Evolutionary conservation across 2,329 filamentous ascomycete genomes (phyloP), one percentile per base, ranked within the genome.

Genomic region (Ceratocystis eucalypticola): DNA sequence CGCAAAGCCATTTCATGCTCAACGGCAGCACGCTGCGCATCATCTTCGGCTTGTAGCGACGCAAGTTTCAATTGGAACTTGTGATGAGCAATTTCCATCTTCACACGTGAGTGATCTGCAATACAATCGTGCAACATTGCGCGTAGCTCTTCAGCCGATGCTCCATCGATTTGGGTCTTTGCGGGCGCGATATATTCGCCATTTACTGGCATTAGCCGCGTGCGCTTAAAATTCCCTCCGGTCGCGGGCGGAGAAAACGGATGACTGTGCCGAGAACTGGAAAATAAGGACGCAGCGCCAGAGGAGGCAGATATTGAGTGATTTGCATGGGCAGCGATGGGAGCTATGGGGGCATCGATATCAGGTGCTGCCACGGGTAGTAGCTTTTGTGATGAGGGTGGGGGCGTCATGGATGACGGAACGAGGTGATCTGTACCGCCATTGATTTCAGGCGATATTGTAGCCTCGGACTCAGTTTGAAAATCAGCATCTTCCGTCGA

Each of bases 1-100:
- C 88, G 83, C 69, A 90, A 84, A n/a, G 88, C 88, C 84, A 96
- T 92, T 70, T 94, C 89, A 71, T 96, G 88, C 75, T 96, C 93
- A 4, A 96, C 92, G 45, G 87, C 88, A 70, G 93, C 91, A 30
- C 91, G 86, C 75, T 95, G 92, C 8, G 90, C 84, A 37, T 91
- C 88, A 71, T 96, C 91, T 62, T 88, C 86, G 65, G 89, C 91
- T 72, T 96, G 90, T 70, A 96, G 86, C 64, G 84, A 86, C 33
- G 96, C 82, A 72, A 96, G 82, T 71, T 88, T 91, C 73, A 92
- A 88, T 74, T 96, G 93, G 65, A 97, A 79, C 76, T 94, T 95
- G 77, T 94, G 88, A 74, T 96, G 92, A 41, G 92, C 89, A 17
- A 88, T 87, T 68, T 92, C 88, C 79, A 91, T 92, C 72, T 94